phyloP scores from a whole-genome alignment of 768 basidiomycete genomes.

The Agaricus subrufescens region DNA sequence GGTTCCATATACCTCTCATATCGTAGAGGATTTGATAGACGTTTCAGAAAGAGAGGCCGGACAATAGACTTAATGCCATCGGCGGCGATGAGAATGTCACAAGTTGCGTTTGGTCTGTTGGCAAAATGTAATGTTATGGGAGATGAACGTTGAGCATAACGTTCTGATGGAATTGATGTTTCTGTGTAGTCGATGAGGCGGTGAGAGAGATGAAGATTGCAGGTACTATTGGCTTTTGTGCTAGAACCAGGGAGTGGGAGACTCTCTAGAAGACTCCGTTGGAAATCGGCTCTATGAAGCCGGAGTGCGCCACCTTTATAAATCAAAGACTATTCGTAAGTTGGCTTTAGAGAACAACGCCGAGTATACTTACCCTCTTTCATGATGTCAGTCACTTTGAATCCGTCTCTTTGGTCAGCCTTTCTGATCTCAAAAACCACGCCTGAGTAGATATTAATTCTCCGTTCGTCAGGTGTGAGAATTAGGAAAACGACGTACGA shows the following conservation, averaged over 20 bases:
- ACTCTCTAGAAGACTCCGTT: slow-evolving; percentile 41
- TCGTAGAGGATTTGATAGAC: not conserved
- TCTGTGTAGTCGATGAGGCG: slow-evolving; percentile 45
- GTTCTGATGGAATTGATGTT: not conserved
- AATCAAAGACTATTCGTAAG: not conserved
- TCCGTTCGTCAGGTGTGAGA: not conserved
- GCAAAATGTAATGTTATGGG: slow-evolving; percentile 21
- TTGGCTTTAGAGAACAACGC: not conserved
- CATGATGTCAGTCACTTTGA: slow-evolving; percentile 7
- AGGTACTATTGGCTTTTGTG: slow-evolving; percentile 15
- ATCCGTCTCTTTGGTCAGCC: slow-evolving; percentile 21
- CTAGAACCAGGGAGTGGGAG: slow-evolving; percentile 25
- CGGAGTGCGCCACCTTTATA: slow-evolving; percentile 2
- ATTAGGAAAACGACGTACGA: not conserved
- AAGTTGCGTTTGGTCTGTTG: slow-evolving; percentile 19
- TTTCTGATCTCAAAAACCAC: slow-evolving; percentile 25
- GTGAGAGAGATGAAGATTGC: slow-evolving; percentile 40
- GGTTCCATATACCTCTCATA: slow-evolving; percentile 22
- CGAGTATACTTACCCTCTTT: not conserved
- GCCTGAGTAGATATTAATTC: slow-evolving; percentile 2
- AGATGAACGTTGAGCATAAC: not conserved
- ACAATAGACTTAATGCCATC: slow-evolving; percentile 19
- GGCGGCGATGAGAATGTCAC: slow-evolving; percentile 32
- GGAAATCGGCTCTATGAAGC: slow-evolving; percentile 58
- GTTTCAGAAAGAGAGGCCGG: slow-evolving; percentile 9